phyloP scores from a whole-genome alignment of 1,284 basidiomycete genomes.

The Sporisorium sorghi region DNA sequence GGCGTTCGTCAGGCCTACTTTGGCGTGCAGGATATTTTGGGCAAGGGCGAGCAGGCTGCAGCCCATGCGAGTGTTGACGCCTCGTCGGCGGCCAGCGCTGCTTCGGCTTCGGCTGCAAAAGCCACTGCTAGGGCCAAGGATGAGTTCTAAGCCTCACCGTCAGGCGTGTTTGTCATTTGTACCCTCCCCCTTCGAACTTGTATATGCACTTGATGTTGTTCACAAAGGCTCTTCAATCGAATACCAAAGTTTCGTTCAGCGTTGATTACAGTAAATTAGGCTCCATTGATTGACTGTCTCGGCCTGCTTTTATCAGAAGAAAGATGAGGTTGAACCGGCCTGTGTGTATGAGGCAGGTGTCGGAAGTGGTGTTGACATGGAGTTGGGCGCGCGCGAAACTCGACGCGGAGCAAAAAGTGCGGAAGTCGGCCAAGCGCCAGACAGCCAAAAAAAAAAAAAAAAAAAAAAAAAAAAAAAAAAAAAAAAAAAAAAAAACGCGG shows the following conservation, averaged over 20 bases:
- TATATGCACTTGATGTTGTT: not conserved
- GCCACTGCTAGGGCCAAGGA: constrained; percentile 49
- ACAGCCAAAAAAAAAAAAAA: not conserved
- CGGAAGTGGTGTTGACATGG: too few relatives aligned
- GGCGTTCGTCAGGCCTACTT: constrained; percentile 59
- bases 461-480: not conserved
- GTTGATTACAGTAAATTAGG: too few relatives aligned
- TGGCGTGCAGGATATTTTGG: constrained; percentile 58
- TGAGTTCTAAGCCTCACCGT: constrained; percentile 40
- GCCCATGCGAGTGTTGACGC: constrained; percentile 53
- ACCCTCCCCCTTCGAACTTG: not conserved
- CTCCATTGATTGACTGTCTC: too few relatives aligned
- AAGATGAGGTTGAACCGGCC: too few relatives aligned
- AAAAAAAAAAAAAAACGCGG: not conserved
- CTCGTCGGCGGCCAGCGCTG: constrained; percentile 43
- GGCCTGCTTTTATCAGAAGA: too few relatives aligned
- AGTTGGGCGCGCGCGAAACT: not conserved
- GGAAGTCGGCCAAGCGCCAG: constrained; percentile 1
- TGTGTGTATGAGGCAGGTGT: too few relatives aligned
- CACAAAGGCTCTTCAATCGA: not conserved
- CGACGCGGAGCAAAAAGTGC: not conserved
- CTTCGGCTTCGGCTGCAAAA: constrained; percentile 37
- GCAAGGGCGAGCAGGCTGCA: constrained; percentile 56
- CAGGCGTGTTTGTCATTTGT: not conserved
- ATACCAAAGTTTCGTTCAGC: not conserved